A percentile compares a stretch with the other conserved stretches of the same genome.
phyloP scores from a whole-genome alignment of 2,329 filamentous ascomycete species.

The Fusarium tanahbumbuense region DNA sequence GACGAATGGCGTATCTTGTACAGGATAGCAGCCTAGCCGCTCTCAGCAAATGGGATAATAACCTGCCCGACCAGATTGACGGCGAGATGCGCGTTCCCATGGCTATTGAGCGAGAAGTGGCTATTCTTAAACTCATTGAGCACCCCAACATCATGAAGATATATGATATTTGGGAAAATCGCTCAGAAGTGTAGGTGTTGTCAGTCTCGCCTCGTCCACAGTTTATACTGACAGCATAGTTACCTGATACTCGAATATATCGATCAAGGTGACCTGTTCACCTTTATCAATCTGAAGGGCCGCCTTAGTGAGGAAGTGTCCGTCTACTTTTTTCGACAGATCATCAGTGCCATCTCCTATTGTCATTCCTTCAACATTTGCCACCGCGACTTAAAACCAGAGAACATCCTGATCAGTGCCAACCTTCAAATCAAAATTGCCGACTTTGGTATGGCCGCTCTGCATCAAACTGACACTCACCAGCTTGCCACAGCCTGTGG shows the following conservation, averaged over 20 bases:
- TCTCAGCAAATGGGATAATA: constrained; percentile 78
- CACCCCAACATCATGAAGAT: constrained; percentile 95
- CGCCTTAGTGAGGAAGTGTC: constrained; percentile 83
- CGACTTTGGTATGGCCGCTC: constrained; percentile 97
- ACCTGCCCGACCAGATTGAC: constrained; percentile 63
- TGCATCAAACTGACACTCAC: constrained; percentile 82
- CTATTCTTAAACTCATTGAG: constrained; percentile 95
- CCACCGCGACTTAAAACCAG: constrained; percentile 94
- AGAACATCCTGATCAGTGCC: constrained; percentile 90
- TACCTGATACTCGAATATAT: constrained; percentile 96
- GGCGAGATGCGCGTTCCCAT: constrained; percentile 81
- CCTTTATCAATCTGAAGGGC: constrained; percentile 81
- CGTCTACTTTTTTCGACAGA: constrained; percentile 89
- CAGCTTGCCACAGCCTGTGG: constrained; percentile 91
- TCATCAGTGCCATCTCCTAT: constrained; percentile 91
- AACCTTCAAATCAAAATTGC: constrained; percentile 88
- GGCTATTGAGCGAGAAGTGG: constrained; percentile 92
- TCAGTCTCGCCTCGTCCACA: not conserved
- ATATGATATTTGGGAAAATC: constrained; percentile 98
- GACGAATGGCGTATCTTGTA: constrained; percentile 80
- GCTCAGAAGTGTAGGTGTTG: constrained; percentile 82
- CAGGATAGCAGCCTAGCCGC: constrained; percentile 88
- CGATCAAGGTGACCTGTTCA: constrained; percentile 81
- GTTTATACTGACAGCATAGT: constrained; percentile 58
- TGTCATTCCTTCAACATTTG: constrained; percentile 96